Base-by-base conservation (phyloP, 495 filamentous ascomycete species). In the Tuber microsphaerosporum region DNA sequence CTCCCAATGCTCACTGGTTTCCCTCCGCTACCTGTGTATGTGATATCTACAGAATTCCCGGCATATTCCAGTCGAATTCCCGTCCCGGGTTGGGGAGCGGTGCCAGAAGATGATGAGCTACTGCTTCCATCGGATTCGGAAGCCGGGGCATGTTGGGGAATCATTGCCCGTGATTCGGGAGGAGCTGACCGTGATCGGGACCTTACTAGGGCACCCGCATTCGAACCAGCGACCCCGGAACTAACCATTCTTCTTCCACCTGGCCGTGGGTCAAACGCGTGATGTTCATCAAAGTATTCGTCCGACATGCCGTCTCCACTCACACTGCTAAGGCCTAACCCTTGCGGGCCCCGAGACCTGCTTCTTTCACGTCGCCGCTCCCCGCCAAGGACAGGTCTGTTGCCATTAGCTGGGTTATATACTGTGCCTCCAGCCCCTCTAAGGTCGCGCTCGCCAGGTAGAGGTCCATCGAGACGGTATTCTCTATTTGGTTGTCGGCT, bases 1-100 rank as follows among this genome's bases (percentile, higher is more conserved):
- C 79, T 82, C 42, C 81, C 81, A 43, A 82, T 77, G 41, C 71
- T 77, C 31, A 81, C 44, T 19, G 81, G 75, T 61, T 82, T 82
- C 44, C 80, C 81, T 43, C 74, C 74, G 26, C 74, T 68, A 34
- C 80, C 77, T 14, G 72, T 77, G 56, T 82, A 82, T 8, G 74
- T 79, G 69, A 82, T 82, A 45, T 82, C 81, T 70, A 82, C 79
- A 1, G 81, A 80, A 46, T 80, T 73, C 9, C 81, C 81, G 56
- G 71, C 80, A 73, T 79, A 79, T 68, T 82, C 81, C 71, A 82
- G 65, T 69, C 81, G 81, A 46, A 82, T 82, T 12, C 77, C 75
- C 3, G 26, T 65, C 43, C 75, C 61, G 2, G 70, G 42, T 12
- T 22, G 39, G 6, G 75, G 77, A n/a, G 74, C 56, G 17, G 75